Evolutionary conservation across 2,329 filamentous ascomycete species (phyloP).

Genomic region (Lomentospora prolificans): DNA sequence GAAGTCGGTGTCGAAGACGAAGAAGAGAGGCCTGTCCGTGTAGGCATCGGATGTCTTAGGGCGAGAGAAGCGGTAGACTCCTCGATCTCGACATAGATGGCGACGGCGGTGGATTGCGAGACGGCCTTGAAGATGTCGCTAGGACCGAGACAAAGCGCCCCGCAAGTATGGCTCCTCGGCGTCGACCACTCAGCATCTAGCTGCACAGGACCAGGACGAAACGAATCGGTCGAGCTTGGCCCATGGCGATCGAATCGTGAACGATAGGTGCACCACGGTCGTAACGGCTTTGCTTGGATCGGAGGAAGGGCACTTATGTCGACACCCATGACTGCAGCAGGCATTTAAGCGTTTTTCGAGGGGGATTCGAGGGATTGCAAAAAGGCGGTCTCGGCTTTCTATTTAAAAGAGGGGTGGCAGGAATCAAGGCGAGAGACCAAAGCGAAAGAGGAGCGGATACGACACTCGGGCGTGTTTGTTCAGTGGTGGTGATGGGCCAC

Average conservation of each 20-base stretch:
- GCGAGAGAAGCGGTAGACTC: not conserved
- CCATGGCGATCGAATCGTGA: not conserved
- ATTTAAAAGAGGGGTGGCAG: not conserved
- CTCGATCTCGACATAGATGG: slow-evolving; percentile 1
- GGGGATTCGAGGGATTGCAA: not conserved
- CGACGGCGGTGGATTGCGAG: not conserved
- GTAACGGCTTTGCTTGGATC: not conserved
- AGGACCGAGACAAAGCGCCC: not conserved
- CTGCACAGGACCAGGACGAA: not conserved
- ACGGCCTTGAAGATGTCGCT: not conserved
- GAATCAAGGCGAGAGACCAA: not conserved
- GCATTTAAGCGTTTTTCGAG: not conserved
- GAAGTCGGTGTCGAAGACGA: not conserved
- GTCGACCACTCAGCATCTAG: slow-evolving; percentile 3
- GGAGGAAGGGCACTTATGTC: not conserved
- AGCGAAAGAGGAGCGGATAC: not conserved
- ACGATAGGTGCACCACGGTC: not conserved
- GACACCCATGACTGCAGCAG: not conserved
- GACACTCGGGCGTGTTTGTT: not conserved
- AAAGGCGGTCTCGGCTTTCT: not conserved
- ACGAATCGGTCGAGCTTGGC: not conserved
- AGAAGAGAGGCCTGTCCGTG: not conserved
- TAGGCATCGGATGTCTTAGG: not conserved
- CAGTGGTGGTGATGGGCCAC: not conserved
- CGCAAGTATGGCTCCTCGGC: slow-evolving; percentile 4